Percentiles rank a stretch among this genome's conserved stretches.
Conservation (phyloP, 225 moss, liverwort and hornwort genomes). For the Polytrichum formosum region DNA sequence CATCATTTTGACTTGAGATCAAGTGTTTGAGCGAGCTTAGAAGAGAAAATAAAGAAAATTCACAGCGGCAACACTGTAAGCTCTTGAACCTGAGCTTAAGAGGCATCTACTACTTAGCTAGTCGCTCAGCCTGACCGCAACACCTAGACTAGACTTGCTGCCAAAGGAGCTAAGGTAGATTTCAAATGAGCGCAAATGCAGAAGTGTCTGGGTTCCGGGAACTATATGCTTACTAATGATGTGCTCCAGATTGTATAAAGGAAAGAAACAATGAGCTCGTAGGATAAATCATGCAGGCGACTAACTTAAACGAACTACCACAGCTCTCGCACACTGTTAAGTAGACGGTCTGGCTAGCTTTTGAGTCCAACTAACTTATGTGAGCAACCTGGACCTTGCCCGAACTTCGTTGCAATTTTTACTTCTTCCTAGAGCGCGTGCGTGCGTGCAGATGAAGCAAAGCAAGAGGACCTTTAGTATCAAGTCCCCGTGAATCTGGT, state of each 20-base stretch:
- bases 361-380: not conserved
- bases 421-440: not conserved
- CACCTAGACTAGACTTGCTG: not conserved
- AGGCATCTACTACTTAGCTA: not conserved
- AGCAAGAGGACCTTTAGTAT: conserved; percentile 3
- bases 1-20: conserved; percentile 25
- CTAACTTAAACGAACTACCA: not conserved
- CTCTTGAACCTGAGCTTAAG: not conserved
- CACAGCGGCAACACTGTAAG: not conserved
- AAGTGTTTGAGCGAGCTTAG: not conserved
- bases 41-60: not conserved
- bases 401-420: too few relatives aligned
- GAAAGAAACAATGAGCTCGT: too few relatives aligned
- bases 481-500: conserved; percentile 24
- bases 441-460: conserved; percentile 12
- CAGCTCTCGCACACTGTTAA: not conserved
- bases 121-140: not conserved
- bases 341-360: not conserved
- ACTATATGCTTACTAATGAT: too few relatives aligned
- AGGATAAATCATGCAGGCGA: too few relatives aligned
- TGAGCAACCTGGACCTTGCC: not conserved
- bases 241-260: too few relatives aligned
- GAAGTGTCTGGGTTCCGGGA: not conserved
- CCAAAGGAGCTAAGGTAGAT: not conserved
- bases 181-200: not conserved